Base-by-base conservation (phyloP, 1,284 basidiomycete genomes). In the Takashimella koratensis region DNA sequence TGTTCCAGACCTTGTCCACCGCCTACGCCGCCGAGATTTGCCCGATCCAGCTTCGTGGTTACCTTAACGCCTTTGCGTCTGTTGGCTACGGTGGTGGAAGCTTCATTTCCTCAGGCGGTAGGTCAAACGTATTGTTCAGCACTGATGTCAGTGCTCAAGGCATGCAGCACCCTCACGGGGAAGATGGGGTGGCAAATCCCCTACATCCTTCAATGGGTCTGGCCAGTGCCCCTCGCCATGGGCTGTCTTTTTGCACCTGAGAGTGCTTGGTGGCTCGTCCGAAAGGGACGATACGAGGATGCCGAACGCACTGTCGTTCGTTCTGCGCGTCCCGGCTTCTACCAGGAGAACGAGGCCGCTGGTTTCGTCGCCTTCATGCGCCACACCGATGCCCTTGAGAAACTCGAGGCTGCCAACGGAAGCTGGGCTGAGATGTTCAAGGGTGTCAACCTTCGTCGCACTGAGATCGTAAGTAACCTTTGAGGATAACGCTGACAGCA, bases 71-170 rank as follows among this genome's bases (percentile, higher is more conserved):
- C 3, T 58, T 54, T 46, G 55, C 53, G n/a, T 57, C 54, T 10
- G 43, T 57, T 24, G 54, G 55, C 5, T 57, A 49, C 36, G 60
- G 57, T 22, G 52, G 56, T 24, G 57, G 52, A 21, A 52, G 51
- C 36, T 36, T 43, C 42, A 43, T 51, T 20, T 36, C 48, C n/a
- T 50, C 30, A 44, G 40, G 43, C 42, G 55, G 56, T 40, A 13
- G 23, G 13, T 10, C n/a, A 24, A 8, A 54, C 23, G 47, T 46
- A 5, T 30, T 57, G 3, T 22, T 53, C 2, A 49, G 51, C 12
- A 71, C 56, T 76, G 16, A 57, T 79, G 45, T 67, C 12, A 48
- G 73, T 80, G n/a, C 69, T 79, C 19, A 70, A 67, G 44, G 76
- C 71, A 19, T 66, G 64, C 22, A 52, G 66, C 39, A 56, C 55